Evolutionary conservation across 257 asterid genomes (phyloP), one percentile per base, ranked within the genome.

Genomic region (Nicotiana knightiana): DNA sequence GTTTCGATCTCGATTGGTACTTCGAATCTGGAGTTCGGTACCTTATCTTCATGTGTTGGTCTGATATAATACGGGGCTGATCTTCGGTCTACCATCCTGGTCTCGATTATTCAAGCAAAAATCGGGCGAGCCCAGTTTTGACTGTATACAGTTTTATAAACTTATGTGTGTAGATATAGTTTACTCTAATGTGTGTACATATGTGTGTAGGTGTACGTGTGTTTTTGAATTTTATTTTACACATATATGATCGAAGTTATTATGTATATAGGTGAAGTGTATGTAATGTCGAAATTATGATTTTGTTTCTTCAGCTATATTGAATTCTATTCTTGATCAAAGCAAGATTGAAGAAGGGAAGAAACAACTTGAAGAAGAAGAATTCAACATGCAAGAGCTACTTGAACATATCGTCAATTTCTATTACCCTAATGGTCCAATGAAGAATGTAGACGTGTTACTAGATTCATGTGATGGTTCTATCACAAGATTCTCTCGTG

Each of bases 291-390:
- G 21, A 2, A 9, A 28, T 73, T 66, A 54, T 28, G 32, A 48
- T 15, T 12, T 26, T 9, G 24, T 21, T 21, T 21, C 24, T 21
- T 21, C 63, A 92, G 97, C 90, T 63, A 89, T 93, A 58, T 79
- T 94, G 88, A 94, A 90, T 64, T 84, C 93, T 15, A 88, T 95
- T 82, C 97, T 95, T 15, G 97, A 93, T 58, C 83, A 91, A 7
- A 91, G 91, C 35, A 93, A 92, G 89, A 88, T 95, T 16, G 95
- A 91, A 73, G 91, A 93, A 0, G 96, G 97, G 1, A 89, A 88
- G 76, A 87, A 90, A 90, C 92, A 85, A 28, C 92, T 93, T 4
- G 90, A 88, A 67, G 95, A 92, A 83, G 92, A 89, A 58, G 96
- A 89, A 57, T 92, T 95, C 63, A 84, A 89, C 81, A 37, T 93